Conservation (phyloP, 2,329 filamentous ascomycete genomes). For the Pyrenochaeta sp. region DNA sequence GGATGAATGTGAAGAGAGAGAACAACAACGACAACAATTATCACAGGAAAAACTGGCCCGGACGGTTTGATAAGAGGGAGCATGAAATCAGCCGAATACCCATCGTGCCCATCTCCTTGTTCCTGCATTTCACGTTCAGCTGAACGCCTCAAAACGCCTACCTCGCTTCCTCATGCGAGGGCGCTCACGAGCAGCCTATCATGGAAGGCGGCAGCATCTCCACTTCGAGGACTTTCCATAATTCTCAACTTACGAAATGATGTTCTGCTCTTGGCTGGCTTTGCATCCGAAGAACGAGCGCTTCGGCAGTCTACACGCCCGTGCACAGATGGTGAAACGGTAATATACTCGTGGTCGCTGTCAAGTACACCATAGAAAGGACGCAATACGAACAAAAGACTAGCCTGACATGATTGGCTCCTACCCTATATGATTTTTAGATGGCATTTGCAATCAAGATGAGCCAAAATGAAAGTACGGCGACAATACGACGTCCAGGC, state of each 20-base stretch:
- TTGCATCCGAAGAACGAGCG: background rate
- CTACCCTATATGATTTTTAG: no score
- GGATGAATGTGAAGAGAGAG: slow-evolving; percentile 10
- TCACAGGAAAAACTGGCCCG: background rate
- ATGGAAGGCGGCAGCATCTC: background rate
- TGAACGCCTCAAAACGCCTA: background rate
- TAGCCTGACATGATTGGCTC: no score
- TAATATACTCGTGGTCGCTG: background rate
- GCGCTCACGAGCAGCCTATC: background rate
- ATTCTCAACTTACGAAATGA: background rate
- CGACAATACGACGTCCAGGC: no score
- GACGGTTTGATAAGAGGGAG: background rate
- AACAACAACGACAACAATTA: slow-evolving; percentile 1
- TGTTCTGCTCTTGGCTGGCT: background rate
- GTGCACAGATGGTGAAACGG: background rate
- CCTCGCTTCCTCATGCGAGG: slow-evolving; percentile 1
- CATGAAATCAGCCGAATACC: background rate
- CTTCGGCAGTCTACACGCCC: background rate
- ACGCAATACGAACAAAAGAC: no score
- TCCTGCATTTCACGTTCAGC: background rate
- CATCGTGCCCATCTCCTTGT: background rate
- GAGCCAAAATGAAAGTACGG: no score
- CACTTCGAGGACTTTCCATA: background rate
- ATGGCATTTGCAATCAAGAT: no score
- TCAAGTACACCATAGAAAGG: background rate